Evolutionary conservation across 495 filamentous ascomycete genomes (phyloP).

Genomic region (Umbilicaria muhlenbergii): DNA sequence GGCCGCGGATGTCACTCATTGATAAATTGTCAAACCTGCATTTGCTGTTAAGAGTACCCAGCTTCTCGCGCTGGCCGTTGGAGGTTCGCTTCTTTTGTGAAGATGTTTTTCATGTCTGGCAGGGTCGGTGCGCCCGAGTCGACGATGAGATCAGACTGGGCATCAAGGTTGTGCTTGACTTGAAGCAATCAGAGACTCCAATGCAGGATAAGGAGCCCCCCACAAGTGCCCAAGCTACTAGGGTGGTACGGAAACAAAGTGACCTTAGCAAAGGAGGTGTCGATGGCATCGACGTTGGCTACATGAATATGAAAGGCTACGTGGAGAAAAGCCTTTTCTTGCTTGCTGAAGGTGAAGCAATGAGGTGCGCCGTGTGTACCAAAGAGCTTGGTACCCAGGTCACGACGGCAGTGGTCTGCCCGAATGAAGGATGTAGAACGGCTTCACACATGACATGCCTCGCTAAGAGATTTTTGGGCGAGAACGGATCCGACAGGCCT

Average conservation of each 20-base stretch:
- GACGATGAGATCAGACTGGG: conserved; percentile 29
- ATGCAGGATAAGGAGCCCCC: background rate
- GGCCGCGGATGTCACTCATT: conserved; percentile 40
- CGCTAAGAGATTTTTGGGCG: conserved; percentile 43
- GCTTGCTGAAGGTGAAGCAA: conserved; percentile 40
- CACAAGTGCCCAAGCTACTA: conserved; percentile 7
- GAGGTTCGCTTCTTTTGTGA: conserved; percentile 61
- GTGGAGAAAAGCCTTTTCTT: conserved; percentile 55
- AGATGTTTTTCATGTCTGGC: conserved; percentile 56
- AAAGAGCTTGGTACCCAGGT: conserved; percentile 26
- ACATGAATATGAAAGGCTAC: conserved; percentile 46
- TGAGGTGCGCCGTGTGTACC: conserved; percentile 49
- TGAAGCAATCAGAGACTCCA: conserved; percentile 10
- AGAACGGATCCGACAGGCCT: conserved; percentile 20
- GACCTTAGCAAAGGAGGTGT: conserved; percentile 1
- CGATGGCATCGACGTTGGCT: conserved; percentile 41
- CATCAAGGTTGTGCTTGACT: conserved; percentile 42
- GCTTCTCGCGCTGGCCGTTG: conserved; percentile 72
- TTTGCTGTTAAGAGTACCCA: conserved; percentile 57
- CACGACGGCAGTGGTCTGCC: conserved; percentile 53
- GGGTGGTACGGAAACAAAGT: background rate
- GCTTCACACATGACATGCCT: conserved; percentile 67
- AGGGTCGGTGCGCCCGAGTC: conserved; percentile 36
- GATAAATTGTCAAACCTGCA: conserved; percentile 62
- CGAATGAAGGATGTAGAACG: conserved; percentile 45